Conservation (phyloP, 208 protist species). For the Leishmania major region DNA sequence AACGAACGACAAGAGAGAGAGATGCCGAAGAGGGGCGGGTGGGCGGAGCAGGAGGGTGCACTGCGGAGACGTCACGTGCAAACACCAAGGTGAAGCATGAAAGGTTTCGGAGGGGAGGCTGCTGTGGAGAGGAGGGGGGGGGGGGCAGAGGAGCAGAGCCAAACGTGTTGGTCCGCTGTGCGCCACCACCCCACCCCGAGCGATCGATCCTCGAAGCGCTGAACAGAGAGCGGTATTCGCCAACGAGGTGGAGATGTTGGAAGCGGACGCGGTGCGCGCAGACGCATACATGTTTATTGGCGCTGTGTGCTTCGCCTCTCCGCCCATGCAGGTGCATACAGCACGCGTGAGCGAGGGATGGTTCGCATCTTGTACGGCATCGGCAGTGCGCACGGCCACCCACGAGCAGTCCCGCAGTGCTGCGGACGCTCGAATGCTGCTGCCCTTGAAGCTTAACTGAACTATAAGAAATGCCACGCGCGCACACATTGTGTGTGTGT, state of each 20-base stretch:
- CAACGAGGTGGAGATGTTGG: background rate
- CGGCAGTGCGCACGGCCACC: background rate
- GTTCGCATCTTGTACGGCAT: background rate
- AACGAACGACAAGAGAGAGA: background rate
- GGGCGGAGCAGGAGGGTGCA: too few species aligned
- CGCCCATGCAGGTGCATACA: background rate
- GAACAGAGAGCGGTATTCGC: background rate
- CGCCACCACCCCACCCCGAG: background rate
- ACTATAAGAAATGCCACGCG: background rate
- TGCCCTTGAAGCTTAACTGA: background rate
- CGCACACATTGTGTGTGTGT: background rate
- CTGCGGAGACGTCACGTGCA: background rate
- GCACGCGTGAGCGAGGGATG: background rate
- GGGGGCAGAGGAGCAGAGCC: background rate
- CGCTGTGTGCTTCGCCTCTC: background rate
- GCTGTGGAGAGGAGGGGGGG: background rate
- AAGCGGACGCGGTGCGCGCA: background rate
- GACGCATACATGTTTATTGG: background rate
- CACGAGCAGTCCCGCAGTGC: background rate
- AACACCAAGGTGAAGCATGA: background rate
- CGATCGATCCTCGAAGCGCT: background rate
- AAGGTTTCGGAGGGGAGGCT: background rate
- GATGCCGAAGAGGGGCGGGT: background rate
- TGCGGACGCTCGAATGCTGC: background rate
- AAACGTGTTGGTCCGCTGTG: background rate